phyloP scores from a whole-genome alignment of 1,284 basidiomycete genomes.

The Melampsora americana region DNA sequence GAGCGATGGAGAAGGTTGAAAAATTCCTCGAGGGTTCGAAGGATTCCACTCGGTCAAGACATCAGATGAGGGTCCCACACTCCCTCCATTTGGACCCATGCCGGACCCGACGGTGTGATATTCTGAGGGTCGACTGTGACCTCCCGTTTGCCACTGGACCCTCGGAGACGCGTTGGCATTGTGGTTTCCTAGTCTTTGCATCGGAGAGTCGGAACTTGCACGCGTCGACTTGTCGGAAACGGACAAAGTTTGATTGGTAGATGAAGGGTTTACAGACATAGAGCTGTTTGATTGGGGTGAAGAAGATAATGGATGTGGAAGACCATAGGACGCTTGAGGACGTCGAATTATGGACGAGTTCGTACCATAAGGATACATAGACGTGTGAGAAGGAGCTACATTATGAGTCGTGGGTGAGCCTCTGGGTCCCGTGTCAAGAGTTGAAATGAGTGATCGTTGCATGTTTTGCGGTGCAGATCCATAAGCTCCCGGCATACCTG shows the following conservation, averaged over 20 bases:
- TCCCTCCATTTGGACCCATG: slow-evolving; percentile 7
- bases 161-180: slow-evolving; percentile 9
- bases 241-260: slow-evolving; percentile 11
- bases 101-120: neutral
- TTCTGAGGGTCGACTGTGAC: neutral
- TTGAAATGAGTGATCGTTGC: slow-evolving; percentile 7
- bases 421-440: slow-evolving; percentile 14
- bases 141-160: neutral
- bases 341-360: slow-evolving; percentile 7
- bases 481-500: neutral
- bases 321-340: slow-evolving; percentile 12
- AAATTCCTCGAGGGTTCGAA: slow-evolving; percentile 15
- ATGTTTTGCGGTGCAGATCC: neutral
- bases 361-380: slow-evolving; percentile 6
- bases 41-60: slow-evolving; percentile 33
- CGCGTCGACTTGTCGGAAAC: slow-evolving; percentile 23
- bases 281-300: slow-evolving; percentile 34
- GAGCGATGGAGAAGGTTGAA: slow-evolving; percentile 32
- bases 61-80: slow-evolving; percentile 6
- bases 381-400: slow-evolving; percentile 5
- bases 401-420: slow-evolving; percentile 10
- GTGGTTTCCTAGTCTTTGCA: slow-evolving; percentile 14
- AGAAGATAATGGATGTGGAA: slow-evolving; percentile 13
- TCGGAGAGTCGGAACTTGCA: slow-evolving; percentile 29
- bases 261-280: slow-evolving; percentile 1